phyloP scores from a whole-genome alignment of 441 rosid genomes.

The Croton laevigatus region DNA sequence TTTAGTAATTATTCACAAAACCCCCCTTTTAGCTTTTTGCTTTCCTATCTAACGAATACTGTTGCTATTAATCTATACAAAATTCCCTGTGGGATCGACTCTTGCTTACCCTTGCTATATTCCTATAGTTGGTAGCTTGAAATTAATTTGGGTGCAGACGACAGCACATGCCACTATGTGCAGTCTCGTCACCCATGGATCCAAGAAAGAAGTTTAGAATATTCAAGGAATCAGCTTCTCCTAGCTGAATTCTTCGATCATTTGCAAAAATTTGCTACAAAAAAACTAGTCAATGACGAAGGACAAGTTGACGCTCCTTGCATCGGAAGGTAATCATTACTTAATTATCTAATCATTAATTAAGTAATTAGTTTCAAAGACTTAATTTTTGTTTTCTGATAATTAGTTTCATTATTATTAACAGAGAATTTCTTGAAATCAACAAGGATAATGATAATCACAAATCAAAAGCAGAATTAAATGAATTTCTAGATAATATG shows the following conservation, averaged over 20 bases:
- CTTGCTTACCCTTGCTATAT: too few species aligned
- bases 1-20: too few species aligned
- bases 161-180: too few species aligned
- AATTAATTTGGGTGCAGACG: too few species aligned
- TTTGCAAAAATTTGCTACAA: slow-evolving; percentile 14
- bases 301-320: slow-evolving; percentile 17
- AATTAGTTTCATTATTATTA: neutral
- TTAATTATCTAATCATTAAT: too few species aligned
- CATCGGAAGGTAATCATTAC: slow-evolving; percentile 4
- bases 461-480: slow-evolving; percentile 5
- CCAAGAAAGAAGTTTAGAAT: slow-evolving; percentile 20
- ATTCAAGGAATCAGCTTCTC: slow-evolving; percentile 19
- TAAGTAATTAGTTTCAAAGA: neutral
- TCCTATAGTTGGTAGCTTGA: too few species aligned
- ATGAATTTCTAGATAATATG: neutral
- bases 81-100: too few species aligned
- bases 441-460: slow-evolving; percentile 7
- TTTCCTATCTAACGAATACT: too few species aligned
- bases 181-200: slow-evolving; percentile 19
- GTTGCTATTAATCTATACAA: too few species aligned
- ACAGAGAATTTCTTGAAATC: neutral
- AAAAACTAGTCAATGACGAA: slow-evolving; percentile 11
- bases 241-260: slow-evolving; percentile 19
- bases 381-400: neutral
- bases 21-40: too few species aligned